Base-by-base conservation (phyloP, 495 filamentous ascomycete genomes). In the Aspergillus bertholletiae region DNA sequence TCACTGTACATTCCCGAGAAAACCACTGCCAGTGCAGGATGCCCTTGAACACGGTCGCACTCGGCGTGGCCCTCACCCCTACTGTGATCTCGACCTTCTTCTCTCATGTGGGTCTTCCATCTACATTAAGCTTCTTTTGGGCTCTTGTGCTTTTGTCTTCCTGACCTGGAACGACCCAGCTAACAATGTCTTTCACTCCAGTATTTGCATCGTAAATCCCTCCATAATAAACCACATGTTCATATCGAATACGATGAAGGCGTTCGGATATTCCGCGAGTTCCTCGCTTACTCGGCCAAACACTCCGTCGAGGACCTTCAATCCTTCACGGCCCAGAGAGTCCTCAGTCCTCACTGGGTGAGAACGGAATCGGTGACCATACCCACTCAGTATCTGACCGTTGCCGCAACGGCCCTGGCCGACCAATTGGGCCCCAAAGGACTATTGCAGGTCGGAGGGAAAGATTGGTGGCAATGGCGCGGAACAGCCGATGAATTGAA, bases 391-490 rank as follows among this genome's bases (percentile, higher is more conserved):
- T 73, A 80, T 35, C 66, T 96, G 13, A 65, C 73, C 4, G 67
- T 79, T 20, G 82, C 90, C 0, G 90, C 90, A 0, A 70, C 75
- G 22, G 63, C 78, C 3, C 49, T 97, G 12, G 74, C 78, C 32
- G 76, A 80, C 15, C 84, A 96, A 63, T 78, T 97, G 23, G 93
- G 93, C 0, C 80, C 79, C 4, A 79, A 85, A 15, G 92, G 89
- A 0, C 76, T 96, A 20, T 70, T 78, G 21, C 80, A 80, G 37
- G 81, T 96, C 2, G 93, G 93, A 18, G 93, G 93, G 0, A 78
- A 81, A 68, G 82, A 82, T 37, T 97, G 93, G 93, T 97, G 93
- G 93, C 89, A 91, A 74, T 97, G 93, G 93, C 84, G 93, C 51
- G 72, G 75, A 15, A 77, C 79, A 0, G 72, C 80, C 15, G 77